These are phyloP conservation scores for Pouteria campechiana DNA, from an alignment of 179 eudicot species.

Conservation along the genomic window DNA sequence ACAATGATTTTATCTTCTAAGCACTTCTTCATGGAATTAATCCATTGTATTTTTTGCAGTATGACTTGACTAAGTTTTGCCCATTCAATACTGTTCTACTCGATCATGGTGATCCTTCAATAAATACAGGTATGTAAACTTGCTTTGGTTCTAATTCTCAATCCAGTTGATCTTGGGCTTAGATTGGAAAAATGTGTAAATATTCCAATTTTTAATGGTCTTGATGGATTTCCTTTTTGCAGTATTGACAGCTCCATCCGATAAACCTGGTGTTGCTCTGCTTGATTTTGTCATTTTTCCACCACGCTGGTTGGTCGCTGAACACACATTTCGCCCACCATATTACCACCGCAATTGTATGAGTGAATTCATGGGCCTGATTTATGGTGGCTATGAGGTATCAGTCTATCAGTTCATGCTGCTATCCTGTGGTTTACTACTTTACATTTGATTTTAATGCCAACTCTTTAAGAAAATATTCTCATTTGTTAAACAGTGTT, in stretches of 20 bases:
- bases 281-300: constrained; percentile 98
- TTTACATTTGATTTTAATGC: too few species aligned
- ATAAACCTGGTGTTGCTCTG: constrained; percentile 94
- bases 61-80: constrained; percentile 74
- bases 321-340: constrained; percentile 97
- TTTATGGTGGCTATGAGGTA: constrained; percentile 93
- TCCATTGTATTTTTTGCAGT: constrained; percentile 51
- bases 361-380: constrained; percentile 98
- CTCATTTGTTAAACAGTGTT: too few species aligned
- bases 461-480: too few species aligned
- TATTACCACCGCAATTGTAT: constrained; percentile 97
- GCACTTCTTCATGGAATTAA: constrained; percentile 9
- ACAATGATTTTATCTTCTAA: too few species aligned
- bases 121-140: constrained; percentile 58
- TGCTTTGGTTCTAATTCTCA: too few species aligned
- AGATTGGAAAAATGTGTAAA: too few species aligned
- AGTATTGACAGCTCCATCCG: constrained; percentile 94
- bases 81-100: constrained; percentile 87
- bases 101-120: constrained; percentile 94
- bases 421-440: neutral
- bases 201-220: too few species aligned
- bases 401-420: neutral
- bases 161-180: too few species aligned
- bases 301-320: constrained; percentile 97
- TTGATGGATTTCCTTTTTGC: too few species aligned